Evolutionary conservation across 768 basidiomycete species (phyloP), one percentile per base, ranked within the genome.

Genomic region (Pleurotus ostreatus): DNA sequence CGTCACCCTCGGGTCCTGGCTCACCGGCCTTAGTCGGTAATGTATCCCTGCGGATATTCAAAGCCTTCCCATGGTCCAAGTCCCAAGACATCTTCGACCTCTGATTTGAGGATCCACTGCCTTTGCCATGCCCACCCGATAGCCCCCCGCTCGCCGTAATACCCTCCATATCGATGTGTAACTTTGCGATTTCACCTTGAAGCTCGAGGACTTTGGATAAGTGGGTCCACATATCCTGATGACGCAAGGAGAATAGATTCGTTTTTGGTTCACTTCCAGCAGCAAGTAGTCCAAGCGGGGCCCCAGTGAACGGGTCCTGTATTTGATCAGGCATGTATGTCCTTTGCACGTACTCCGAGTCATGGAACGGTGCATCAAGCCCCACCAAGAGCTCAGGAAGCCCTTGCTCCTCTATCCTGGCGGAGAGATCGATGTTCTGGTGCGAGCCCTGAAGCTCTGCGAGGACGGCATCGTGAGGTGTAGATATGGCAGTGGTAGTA

Each of bases 141-240:
- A 74, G 68, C 39, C 61, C 57, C 57, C 66, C 61, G 53, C 70
- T 69, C 57, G 70, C 60, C 1, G 84, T 82, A 46, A 86, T 76
- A 40, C 79, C 79, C 66, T 92, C 89, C 86, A 92, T 88, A 22
- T 85, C 82, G 8, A 84, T 69, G 64, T 91, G 89, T 79, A 88
- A 82, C 60, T 72, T 74, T 4, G 89, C 84, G 34, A 92, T 82
- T 60, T 88, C 82, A 55, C 79, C 82, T 66, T 92, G 88, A 26
- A 92, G 68, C 38, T 85, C 84, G 59, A 89, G 67, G n/a, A 92
- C 85, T 44, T 77, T 78, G 16, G 82, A 81, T 13, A 92, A 77
- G 59, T 86, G 83, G 0, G 78, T 63, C 89, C 89, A 92, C 48
- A 88, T 66, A 53, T 78, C 81, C 49, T 79, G 80, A 59, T 78